Base-by-base conservation (phyloP, 1,284 basidiomycete species). In the Retiboletus fuscus region DNA sequence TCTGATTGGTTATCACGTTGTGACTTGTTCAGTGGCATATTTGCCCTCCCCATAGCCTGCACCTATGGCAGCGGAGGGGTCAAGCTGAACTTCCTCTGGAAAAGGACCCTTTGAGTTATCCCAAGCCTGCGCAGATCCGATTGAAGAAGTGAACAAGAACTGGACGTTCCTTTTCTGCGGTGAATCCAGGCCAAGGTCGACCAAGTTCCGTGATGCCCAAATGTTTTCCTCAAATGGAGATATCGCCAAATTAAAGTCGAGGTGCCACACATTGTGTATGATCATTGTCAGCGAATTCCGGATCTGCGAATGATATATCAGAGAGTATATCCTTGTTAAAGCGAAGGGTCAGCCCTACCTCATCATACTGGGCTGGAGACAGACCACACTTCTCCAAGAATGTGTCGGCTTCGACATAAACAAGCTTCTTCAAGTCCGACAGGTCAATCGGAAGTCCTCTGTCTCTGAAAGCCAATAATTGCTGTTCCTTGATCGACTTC, bases 241-340 rank as follows among this genome's bases (percentile, higher is more conserved):
- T 5, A 86, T 73, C 0, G 82, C 73, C 51, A 83, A 70, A 67
- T 85, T 87, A 77, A 86, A 87, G 68, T 86, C 82, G 41, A 86
- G 77, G 28, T 77, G 79, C 85, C 85, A 86, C 2, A 85, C 84
- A 53, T 80, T 83, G 55, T 57, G 55, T 30, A 57, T 57, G 55
- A 57, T 57, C 15, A 57, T 5, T 10, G 57, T 60, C 2, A 60
- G 15, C 11, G 57, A 60, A 60, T 60, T 39, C 34, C 39, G 57
- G 30, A 60, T 41, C 57, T 60, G 16, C 24, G 34, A 41, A 41
- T 41, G 34, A 12, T 41, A n/a, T 60, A 13, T 41, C 57, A 39
- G 34, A 15, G 12, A 24, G 57, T n/a, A 10, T 10, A 26, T 51
- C 49, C 5, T 26, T 30, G 22, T 4, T 18, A 16, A 28, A 15